Percentiles rank a stretch among this genome's conserved stretches.
Conservation (phyloP, 768 basidiomycete genomes). For the Psilocybe subaeruginosa region DNA sequence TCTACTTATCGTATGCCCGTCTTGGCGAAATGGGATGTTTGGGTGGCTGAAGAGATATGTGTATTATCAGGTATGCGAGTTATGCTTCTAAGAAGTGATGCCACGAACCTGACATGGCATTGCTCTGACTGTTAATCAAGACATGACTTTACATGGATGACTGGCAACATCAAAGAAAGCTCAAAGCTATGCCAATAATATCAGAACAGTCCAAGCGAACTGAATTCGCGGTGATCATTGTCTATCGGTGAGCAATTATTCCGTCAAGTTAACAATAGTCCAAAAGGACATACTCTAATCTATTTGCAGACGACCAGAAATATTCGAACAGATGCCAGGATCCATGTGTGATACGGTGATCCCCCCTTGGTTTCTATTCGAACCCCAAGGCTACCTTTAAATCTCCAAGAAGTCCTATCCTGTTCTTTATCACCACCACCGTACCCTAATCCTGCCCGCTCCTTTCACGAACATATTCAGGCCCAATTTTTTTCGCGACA, state of each 20-base stretch:
- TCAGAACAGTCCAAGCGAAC: neutral
- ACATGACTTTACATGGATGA: neutral
- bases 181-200: neutral
- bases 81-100: slow-evolving; percentile 3
- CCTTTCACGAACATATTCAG: neutral
- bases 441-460: neutral
- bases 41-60: neutral
- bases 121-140: slow-evolving; percentile 10
- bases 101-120: slow-evolving; percentile 5
- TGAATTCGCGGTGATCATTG: neutral
- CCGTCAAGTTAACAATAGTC: neutral
- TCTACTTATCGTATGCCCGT: neutral
- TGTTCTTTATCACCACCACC: slow-evolving; percentile 5
- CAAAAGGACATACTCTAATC: slow-evolving; percentile 21
- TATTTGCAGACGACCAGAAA: slow-evolving; percentile 15
- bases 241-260: slow-evolving; percentile 8
- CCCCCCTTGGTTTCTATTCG: slow-evolving; percentile 3
- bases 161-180: slow-evolving; percentile 1
- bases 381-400: neutral
- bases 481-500: neutral
- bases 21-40: neutral
- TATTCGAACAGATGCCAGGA: slow-evolving; percentile 10
- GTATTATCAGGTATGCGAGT: neutral
- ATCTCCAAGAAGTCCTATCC: slow-evolving; percentile 2
- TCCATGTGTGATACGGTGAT: slow-evolving; percentile 9